Conservation (phyloP, 768 basidiomycete species). For the Tubosaeta sp. region DNA sequence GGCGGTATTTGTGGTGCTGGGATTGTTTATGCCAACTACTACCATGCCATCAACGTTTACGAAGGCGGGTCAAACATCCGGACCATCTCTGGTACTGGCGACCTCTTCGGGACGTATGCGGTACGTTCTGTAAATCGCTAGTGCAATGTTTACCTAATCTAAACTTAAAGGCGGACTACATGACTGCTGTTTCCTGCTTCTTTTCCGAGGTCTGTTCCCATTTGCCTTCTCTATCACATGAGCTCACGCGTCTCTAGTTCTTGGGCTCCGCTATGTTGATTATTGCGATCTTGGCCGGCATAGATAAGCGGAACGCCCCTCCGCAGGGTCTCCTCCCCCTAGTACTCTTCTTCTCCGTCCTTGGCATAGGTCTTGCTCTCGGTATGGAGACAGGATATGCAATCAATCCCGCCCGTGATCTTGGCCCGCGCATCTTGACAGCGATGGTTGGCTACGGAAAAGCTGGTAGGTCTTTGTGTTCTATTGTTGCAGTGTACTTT, state of each 20-base stretch:
- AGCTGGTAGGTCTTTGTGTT: constrained; percentile 35
- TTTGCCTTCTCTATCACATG: background rate
- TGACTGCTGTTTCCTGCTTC: constrained; percentile 42
- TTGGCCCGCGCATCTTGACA: constrained; percentile 65
- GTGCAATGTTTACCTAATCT: constrained; percentile 8
- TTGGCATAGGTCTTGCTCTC: constrained; percentile 55
- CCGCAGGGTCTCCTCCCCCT: constrained; percentile 53
- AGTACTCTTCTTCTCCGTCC: constrained; percentile 49
- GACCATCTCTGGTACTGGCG: constrained; percentile 54
- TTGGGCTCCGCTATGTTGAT: constrained; percentile 52
- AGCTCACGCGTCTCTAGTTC: constrained; percentile 36
- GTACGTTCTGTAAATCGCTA: constrained; percentile 31
- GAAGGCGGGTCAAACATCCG: constrained; percentile 54
- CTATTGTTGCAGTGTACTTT: background rate
- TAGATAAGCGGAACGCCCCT: constrained; percentile 49
- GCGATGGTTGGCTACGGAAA: constrained; percentile 71
- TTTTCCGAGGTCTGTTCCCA: constrained; percentile 37
- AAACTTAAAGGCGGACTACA: constrained; percentile 34
- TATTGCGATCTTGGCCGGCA: constrained; percentile 48
- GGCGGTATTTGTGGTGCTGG: constrained; percentile 58
- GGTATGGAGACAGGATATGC: constrained; percentile 67
- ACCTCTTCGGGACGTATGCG: constrained; percentile 58
- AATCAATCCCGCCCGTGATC: constrained; percentile 68
- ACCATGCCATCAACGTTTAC: constrained; percentile 60
- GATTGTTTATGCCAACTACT: constrained; percentile 60